Percentiles rank a stretch among this genome's conserved stretches.
Evolutionary conservation across 805 yeast species (phyloP).

Genomic region (Ogataea thermomethanolica): DNA sequence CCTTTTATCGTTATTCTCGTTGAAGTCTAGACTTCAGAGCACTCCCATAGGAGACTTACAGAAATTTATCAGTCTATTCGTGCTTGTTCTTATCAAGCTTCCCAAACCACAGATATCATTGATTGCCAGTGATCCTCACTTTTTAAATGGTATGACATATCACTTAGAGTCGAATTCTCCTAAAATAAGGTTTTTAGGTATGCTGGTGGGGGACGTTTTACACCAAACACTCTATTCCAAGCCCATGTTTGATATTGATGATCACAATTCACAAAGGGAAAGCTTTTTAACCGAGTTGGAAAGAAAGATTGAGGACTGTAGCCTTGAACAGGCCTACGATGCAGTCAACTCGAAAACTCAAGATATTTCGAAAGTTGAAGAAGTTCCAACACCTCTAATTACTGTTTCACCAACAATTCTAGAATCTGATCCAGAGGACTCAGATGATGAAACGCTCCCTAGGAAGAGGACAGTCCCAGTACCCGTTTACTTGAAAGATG

Average conservation of each 20-base stretch:
- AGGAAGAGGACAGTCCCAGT: conserved; percentile 35
- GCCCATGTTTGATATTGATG: conserved; percentile 30
- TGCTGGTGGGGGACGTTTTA: conserved; percentile 52
- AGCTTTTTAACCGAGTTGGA: conserved; percentile 8
- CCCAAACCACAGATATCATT: conserved; percentile 22
- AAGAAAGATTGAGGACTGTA: background rate
- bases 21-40: conserved; percentile 22
- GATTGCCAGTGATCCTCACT: conserved; percentile 36
- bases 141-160: conserved; percentile 50
- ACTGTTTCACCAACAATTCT: conserved; percentile 4
- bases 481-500: conserved; percentile 72
- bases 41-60: conserved; percentile 45
- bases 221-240: conserved; percentile 34
- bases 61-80: conserved; percentile 44
- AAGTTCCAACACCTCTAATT: background rate
- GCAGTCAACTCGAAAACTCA: background rate
- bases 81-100: conserved; percentile 33
- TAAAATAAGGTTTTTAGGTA: conserved; percentile 49
- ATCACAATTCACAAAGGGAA: conserved; percentile 20
- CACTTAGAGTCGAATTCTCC: conserved; percentile 49
- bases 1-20: conserved; percentile 21
- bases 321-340: conserved; percentile 9
- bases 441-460: conserved; percentile 45
- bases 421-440: conserved; percentile 38
- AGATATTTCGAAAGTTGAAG: background rate